Base-by-base conservation (phyloP, 164 flowering plant genomes). In the Vitis cinerea region DNA sequence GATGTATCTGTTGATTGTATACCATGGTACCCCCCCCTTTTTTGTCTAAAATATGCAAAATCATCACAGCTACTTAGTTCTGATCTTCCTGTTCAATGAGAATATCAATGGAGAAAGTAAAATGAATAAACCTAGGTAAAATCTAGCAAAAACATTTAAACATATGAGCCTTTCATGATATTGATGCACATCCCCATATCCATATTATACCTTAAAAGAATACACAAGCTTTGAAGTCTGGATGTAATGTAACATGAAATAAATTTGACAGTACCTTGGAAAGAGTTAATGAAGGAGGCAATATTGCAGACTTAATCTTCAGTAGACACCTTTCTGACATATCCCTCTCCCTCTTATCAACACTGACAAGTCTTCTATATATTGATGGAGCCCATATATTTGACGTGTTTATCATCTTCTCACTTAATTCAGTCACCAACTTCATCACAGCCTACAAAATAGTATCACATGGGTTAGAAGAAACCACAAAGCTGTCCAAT, bases 281-380 rank as follows among this genome's bases (percentile, higher is more conserved):
- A 9, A 90, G 87, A 71, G 47, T 50, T 67, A 68, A 30, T 52
- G 79, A 64, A 66, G 97, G 91, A 76, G 94, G 95, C 71, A 78
- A 50, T 71, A 92, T 72, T 17, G 63, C 63, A 55, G 85, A 75
- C 71, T 44, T 79, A 54, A 83, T 78, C 79, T 87, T 89, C 70
- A 83, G 68, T 61, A 90, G 74, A 70, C 92, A 90, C 76, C 95
- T 82, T 71, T 83, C 88, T 65, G 91, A 77, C 83, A 87, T 83
- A 69, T 90, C 94, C 66, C 87, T 84, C 74, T 89, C 95, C 76
- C 82, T 87, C 78, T 86, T 90, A 48, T 90, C 84, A 61, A 9
- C n/a, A 74, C 92, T 86, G n/a, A 92, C 68, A 73, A 90, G 91
- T 75, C 92, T 86, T 79, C 92, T 84, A 64, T 85, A 92, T 44